Evolutionary conservation across 352 stramenopile genomes (phyloP).

Genomic region (Globisporangium carolinianum): DNA sequence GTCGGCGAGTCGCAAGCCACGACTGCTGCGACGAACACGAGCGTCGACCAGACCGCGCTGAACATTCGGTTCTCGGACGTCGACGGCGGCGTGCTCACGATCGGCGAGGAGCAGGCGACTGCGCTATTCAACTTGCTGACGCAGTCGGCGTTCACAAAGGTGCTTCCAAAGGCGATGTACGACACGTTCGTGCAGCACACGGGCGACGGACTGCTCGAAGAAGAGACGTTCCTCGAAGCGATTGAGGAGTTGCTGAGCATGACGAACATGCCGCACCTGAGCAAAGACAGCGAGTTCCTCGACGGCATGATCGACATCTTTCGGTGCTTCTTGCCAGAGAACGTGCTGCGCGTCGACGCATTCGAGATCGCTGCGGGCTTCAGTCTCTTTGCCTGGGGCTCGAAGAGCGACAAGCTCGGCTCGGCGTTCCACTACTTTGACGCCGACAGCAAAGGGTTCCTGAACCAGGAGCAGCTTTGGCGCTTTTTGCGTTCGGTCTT

Average conservation of each 20-base stretch:
- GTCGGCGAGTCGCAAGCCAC: conserved; percentile 14
- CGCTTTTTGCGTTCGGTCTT: conserved; percentile 77
- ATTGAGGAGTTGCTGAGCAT: conserved; percentile 77
- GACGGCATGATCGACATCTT: conserved; percentile 77
- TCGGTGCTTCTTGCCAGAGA: conserved; percentile 57
- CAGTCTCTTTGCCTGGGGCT: conserved; percentile 73
- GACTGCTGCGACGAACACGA: conserved; percentile 9
- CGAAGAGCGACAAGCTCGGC: conserved; percentile 83
- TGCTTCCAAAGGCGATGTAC: conserved; percentile 71
- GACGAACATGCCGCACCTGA: conserved; percentile 61
- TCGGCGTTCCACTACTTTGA: conserved; percentile 85
- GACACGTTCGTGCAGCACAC: conserved; percentile 85
- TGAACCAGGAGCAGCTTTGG: conserved; percentile 81
- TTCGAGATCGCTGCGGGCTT: conserved; percentile 82
- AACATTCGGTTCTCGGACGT: conserved; percentile 67
- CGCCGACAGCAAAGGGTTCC: conserved; percentile 64
- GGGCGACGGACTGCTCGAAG: conserved; percentile 70
- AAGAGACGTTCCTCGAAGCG: conserved; percentile 76
- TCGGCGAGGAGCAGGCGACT: conserved; percentile 51
- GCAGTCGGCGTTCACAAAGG: conserved; percentile 64
- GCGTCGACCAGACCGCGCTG: conserved; percentile 19
- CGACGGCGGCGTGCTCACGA: conserved; percentile 47
- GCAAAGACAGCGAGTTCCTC: conserved; percentile 72
- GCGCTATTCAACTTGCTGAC: conserved; percentile 58
- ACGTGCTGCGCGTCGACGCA: conserved; percentile 59